Conservation (phyloP, 176 grass and related monocot genomes). For the Oryza australiensis region DNA sequence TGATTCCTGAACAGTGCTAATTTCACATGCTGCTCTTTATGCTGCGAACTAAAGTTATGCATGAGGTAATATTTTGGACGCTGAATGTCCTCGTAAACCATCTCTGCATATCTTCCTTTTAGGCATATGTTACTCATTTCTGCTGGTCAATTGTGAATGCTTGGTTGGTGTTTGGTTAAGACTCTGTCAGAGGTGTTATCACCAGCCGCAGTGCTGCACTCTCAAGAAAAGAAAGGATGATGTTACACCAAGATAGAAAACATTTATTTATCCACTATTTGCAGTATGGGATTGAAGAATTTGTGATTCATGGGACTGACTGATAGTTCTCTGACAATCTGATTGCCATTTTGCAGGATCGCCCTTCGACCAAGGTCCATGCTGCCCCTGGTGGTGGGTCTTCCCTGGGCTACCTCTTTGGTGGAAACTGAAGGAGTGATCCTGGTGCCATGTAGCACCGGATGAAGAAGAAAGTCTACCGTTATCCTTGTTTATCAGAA, state of each 20-base stretch:
- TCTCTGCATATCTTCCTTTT: neutral
- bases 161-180: neutral
- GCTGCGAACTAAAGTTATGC: neutral
- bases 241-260: neutral
- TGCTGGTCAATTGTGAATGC: neutral
- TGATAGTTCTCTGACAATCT: neutral
- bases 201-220: neutral
- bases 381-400: constrained; percentile 62
- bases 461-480: constrained; percentile 5
- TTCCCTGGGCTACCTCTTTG: constrained; percentile 68
- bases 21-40: neutral
- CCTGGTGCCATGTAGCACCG: neutral
- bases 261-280: neutral
- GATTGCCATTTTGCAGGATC: constrained; percentile 37
- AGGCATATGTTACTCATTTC: neutral
- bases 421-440: constrained; percentile 44
- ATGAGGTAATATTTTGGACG: neutral
- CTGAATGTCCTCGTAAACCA: neutral
- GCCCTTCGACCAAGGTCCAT: constrained; percentile 71
- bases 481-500: constrained; percentile 7
- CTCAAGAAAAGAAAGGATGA: neutral
- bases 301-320: neutral
- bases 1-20: neutral
- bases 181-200: neutral
- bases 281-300: neutral